Evolutionary conservation across 1,284 basidiomycete genomes (phyloP), one percentile per base, ranked within the genome.

Genomic region (Cerioporus squamosus): DNA sequence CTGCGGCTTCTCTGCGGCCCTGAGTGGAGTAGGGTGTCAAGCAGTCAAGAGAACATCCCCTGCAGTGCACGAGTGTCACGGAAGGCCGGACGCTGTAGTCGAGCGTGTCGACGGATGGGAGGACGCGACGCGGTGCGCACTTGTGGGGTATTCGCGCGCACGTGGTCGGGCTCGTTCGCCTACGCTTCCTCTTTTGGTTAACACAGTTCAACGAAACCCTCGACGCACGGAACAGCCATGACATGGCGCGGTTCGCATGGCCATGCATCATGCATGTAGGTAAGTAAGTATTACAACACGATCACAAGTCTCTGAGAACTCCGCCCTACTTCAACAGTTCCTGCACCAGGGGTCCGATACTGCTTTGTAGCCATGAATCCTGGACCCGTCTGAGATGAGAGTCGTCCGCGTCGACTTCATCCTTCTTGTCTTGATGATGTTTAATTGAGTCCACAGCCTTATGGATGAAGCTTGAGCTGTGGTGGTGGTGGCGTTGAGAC

Each of bases 301-400:
- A 36, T 7, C 10, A 36, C 33, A 12, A 36, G 33, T 14, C 9
- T 12, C 10, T 10, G 22, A 17, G 18, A 12, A 12, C 24, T 12
- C 10, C 9, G 40, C 29, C 3, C 26, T 49, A 54, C 57, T 62
- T 48, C 17, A 62, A 26, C 1, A 57, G 38, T 49, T 67, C 66
- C 49, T 65, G 55, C 4, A 69, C 45, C 22, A 69, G 31, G 24
- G 44, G 31, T 7, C 67, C 66, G 22, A 69, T 54, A 43, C 60
- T 67, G 31, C 62, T 64, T 44, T 51, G 45, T 20, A 62, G 44
- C 61, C 57, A 62, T 7, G 38, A 23, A 15, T 12, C 3, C 9
- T 52, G 29, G 15, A 60, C 54, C 36, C 60, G 47, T 24, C 44
- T 29, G 4, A 24, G 7, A 18, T 59, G 57, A 15, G 24, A 43